phyloP scores from a whole-genome alignment of 768 basidiomycete genomes.

The Suillus placidus region DNA sequence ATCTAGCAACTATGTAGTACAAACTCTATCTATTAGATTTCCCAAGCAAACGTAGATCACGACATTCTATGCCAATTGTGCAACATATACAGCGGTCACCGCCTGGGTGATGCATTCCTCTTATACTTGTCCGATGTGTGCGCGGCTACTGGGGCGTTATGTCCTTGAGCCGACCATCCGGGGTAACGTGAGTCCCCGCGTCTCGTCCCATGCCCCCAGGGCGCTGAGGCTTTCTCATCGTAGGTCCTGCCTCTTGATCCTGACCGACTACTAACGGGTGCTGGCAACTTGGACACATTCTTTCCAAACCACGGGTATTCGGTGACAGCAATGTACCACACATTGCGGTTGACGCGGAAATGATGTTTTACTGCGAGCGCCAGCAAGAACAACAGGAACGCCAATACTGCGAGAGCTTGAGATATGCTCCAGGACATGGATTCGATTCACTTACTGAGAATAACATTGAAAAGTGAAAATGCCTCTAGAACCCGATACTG shows the following conservation, averaged over 20 bases:
- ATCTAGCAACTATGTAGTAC: slow-evolving; percentile 18
- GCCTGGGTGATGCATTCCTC: slow-evolving; percentile 47
- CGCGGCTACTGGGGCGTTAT: slow-evolving; percentile 28
- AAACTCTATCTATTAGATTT: slow-evolving; percentile 16
- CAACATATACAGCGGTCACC: slow-evolving; percentile 35
- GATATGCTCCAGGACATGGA: neutral
- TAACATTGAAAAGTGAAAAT: slow-evolving; percentile 78
- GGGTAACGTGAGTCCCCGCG: slow-evolving; percentile 25
- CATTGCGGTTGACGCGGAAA: slow-evolving; percentile 44
- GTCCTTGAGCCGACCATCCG: slow-evolving; percentile 22
- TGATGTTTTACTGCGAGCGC: slow-evolving; percentile 47
- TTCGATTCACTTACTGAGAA: slow-evolving; percentile 52
- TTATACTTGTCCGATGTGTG: slow-evolving; percentile 39
- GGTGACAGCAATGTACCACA: slow-evolving; percentile 75
- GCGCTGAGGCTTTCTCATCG: slow-evolving; percentile 29
- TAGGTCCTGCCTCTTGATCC: slow-evolving; percentile 36
- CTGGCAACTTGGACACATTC: slow-evolving; percentile 42
- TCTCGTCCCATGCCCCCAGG: slow-evolving; percentile 18
- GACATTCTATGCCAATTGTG: slow-evolving; percentile 9
- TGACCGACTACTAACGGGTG: slow-evolving; percentile 42
- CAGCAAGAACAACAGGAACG: slow-evolving; percentile 49
- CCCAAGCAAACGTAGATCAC: slow-evolving; percentile 5
- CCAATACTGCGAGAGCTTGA: slow-evolving; percentile 45
- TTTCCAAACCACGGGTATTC: slow-evolving; percentile 72
- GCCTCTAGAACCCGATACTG: slow-evolving; percentile 83